Conservation (phyloP, 495 filamentous ascomycete genomes). For the Tuber magnatum region DNA sequence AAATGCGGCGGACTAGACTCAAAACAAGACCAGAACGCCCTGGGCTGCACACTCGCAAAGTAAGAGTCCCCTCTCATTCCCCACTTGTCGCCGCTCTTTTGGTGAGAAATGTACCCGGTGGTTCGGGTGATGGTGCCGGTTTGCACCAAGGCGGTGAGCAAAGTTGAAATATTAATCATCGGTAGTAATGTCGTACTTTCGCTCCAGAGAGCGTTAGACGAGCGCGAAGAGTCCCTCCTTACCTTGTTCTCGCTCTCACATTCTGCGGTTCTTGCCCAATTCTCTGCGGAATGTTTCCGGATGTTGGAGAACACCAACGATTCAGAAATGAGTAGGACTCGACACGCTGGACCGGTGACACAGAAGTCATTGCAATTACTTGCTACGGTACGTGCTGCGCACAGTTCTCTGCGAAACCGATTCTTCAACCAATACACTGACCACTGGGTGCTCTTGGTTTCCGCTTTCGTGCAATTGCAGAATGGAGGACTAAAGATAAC, state of each 20-base stretch:
- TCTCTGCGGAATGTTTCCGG: slow-evolving; percentile 62
- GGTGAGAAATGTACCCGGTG: slow-evolving; percentile 8
- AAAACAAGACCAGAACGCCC: slow-evolving; percentile 56
- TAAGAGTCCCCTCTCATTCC: slow-evolving; percentile 43
- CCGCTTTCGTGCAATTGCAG: slow-evolving; percentile 6
- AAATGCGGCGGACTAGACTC: slow-evolving; percentile 40
- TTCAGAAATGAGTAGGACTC: slow-evolving; percentile 44
- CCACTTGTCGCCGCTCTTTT: background rate
- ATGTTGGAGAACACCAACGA: slow-evolving; percentile 55
- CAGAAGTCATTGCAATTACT: slow-evolving; percentile 57
- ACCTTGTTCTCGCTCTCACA: slow-evolving; percentile 64
- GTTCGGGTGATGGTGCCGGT: slow-evolving; percentile 40
- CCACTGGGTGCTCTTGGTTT: background rate
- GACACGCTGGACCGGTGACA: slow-evolving; percentile 70
- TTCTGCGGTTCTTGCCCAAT: slow-evolving; percentile 57
- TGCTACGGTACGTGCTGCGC: slow-evolving; percentile 44
- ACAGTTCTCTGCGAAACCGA: background rate
- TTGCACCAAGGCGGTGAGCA: slow-evolving; percentile 34
- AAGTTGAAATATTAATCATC: slow-evolving; percentile 41
- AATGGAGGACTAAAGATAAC: slow-evolving; percentile 60
- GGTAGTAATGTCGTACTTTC: slow-evolving; percentile 44
- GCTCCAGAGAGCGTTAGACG: slow-evolving; percentile 25
- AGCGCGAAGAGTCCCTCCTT: slow-evolving; percentile 48
- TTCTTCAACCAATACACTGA: slow-evolving; percentile 10
- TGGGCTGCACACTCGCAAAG: slow-evolving; percentile 60